These are phyloP conservation scores for Colletotrichum paranaense DNA, from an alignment of 2,329 filamentous ascomycete species.

Conservation along the genomic window DNA sequence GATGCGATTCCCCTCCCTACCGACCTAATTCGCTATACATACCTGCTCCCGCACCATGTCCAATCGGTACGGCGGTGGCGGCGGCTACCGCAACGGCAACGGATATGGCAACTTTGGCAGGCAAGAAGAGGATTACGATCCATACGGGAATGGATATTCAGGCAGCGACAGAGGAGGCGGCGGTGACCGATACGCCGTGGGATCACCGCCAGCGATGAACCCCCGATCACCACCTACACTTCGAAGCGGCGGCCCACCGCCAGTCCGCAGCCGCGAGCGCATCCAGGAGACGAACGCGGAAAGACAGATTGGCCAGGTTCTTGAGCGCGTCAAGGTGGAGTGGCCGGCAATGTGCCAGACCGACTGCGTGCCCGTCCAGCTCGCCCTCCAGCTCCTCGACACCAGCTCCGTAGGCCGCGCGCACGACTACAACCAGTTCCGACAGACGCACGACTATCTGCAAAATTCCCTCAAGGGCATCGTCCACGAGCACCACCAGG, in stretches of 20 bases:
- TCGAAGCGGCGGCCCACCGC: slow-evolving; percentile 44
- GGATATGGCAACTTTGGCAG: slow-evolving; percentile 51
- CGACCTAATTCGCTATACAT: slow-evolving; percentile 26
- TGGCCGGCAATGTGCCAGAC: slow-evolving; percentile 93
- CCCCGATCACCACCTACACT: slow-evolving; percentile 41
- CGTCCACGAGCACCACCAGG: slow-evolving; percentile 98
- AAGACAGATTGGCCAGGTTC: slow-evolving; percentile 70
- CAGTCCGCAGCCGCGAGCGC: slow-evolving; percentile 40
- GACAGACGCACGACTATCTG: slow-evolving; percentile 86
- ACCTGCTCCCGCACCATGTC: slow-evolving; percentile 30
- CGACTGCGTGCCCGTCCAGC: slow-evolving; percentile 91
- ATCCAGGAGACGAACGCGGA: slow-evolving; percentile 62
- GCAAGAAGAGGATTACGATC: slow-evolving; percentile 63
- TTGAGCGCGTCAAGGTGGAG: slow-evolving; percentile 86
- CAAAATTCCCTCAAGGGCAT: slow-evolving; percentile 93
- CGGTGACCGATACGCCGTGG: slow-evolving; percentile 54
- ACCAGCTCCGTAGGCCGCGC: slow-evolving; percentile 92
- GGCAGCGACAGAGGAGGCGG: slow-evolving; percentile 47
- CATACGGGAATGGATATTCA: slow-evolving; percentile 55
- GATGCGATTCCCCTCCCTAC: slow-evolving; percentile 27
- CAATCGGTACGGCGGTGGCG: slow-evolving; percentile 42
- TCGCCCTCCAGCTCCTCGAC: slow-evolving; percentile 95
- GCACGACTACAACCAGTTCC: slow-evolving; percentile 87
- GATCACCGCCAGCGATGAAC: slow-evolving; percentile 42
- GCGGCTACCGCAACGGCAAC: slow-evolving; percentile 54